Conservation (phyloP, 2,329 filamentous ascomycete species). For the Xylariaceae sp. region DNA sequence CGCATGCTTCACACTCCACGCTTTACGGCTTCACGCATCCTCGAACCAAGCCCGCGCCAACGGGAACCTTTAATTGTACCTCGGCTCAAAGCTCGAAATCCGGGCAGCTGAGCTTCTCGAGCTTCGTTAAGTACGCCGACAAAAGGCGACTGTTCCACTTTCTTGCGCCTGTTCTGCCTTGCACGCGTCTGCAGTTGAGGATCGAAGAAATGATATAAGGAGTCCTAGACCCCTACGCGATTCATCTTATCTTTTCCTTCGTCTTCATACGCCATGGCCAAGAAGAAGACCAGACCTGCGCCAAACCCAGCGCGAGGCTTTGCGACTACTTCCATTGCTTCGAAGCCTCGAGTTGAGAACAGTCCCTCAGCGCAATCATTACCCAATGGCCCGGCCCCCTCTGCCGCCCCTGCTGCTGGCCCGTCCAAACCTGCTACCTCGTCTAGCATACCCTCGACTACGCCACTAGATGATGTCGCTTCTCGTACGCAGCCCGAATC, state of each 20-base stretch:
- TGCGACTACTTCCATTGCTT: conserved; percentile 87
- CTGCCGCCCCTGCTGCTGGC: conserved; percentile 2
- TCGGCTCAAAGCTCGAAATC: no score
- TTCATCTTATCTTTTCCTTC: background rate
- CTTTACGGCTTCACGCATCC: background rate
- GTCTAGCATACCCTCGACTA: background rate
- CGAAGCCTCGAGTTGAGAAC: conserved; percentile 65
- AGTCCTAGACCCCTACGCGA: background rate
- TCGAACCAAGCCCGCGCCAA: no score
- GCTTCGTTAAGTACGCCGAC: no score
- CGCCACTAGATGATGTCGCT: conserved; percentile 9
- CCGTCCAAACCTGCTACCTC: background rate
- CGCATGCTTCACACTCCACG: no score
- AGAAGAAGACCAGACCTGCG: conserved; percentile 89
- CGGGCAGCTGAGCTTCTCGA: background rate
- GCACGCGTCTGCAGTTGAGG: background rate
- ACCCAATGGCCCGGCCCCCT: conserved; percentile 8
- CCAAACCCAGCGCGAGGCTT: conserved; percentile 88
- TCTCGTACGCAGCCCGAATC: conserved; percentile 30
- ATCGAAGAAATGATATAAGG: background rate
- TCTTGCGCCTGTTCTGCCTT: background rate
- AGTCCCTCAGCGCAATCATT: conserved; percentile 22
- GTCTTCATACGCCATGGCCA: conserved; percentile 54
- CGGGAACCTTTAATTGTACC: no score
- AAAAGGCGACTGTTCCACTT: no score